These are phyloP conservation scores for Jamesozyma piceae DNA, from an alignment of 805 yeast species.

Conservation along the genomic window DNA sequence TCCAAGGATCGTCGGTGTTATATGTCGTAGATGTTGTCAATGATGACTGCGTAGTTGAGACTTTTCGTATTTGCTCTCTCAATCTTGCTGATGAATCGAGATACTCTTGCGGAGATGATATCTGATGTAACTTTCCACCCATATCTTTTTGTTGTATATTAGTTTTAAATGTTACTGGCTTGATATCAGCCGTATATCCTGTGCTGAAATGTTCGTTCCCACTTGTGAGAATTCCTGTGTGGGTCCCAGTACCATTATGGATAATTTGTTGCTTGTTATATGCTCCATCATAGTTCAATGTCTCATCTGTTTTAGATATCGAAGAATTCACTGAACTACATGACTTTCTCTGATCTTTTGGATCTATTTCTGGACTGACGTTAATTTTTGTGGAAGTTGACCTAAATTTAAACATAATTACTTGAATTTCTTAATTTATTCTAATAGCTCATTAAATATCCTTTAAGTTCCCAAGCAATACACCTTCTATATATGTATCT, in stretches of 20 bases:
- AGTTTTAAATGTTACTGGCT: conserved; percentile 20
- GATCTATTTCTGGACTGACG: not conserved
- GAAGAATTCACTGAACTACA: not conserved
- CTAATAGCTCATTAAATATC: no score
- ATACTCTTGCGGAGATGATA: conserved; percentile 1
- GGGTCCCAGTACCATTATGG: not conserved
- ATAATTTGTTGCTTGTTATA: not conserved
- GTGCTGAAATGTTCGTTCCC: not conserved
- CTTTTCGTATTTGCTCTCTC: conserved; percentile 11
- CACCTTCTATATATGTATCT: no score
- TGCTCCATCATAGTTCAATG: not conserved
- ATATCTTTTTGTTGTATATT: not conserved
- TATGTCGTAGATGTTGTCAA: not conserved
- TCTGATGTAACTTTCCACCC: not conserved
- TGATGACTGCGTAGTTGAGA: conserved; percentile 3
- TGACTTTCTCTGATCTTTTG: not conserved
- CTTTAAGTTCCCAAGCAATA: no score
- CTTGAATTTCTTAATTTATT: no score
- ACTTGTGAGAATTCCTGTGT: not conserved
- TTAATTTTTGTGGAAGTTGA: not conserved
- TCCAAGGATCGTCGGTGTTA: conserved; percentile 2
- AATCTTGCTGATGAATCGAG: conserved; percentile 11
- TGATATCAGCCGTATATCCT: conserved; percentile 21
- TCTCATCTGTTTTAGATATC: not conserved
- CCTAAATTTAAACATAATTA: not conserved